Conservation (phyloP, 1,284 basidiomycete species). For the Fomes fomentarius region DNA sequence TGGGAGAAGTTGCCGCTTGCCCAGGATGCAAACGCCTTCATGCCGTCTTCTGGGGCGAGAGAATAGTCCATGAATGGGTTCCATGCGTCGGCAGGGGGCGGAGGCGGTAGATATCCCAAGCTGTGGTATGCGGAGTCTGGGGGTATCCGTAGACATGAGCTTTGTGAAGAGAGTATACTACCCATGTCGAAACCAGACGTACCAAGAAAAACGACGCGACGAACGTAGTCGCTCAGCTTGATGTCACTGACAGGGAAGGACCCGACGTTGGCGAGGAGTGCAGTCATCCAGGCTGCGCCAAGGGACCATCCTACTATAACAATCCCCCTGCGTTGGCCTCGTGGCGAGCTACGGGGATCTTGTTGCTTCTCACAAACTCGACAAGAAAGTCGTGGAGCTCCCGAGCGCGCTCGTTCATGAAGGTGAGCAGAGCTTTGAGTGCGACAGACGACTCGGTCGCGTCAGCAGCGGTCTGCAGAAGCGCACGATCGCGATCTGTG, state of each 20-base stretch:
- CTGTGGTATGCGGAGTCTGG: conserved; percentile 4
- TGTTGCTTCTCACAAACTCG: conserved; percentile 25
- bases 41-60: no score
- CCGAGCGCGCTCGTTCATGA: conserved; percentile 23
- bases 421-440: background rate
- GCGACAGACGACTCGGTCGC: conserved; percentile 6
- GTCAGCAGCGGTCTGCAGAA: background rate
- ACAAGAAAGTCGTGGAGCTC: conserved; percentile 26
- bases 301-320: conserved; percentile 12
- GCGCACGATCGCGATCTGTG: conserved; percentile 22
- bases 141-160: background rate
- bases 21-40: no score
- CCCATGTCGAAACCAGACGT: background rate
- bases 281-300: conserved; percentile 8
- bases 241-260: background rate
- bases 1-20: no score
- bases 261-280: conserved; percentile 1
- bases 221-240: conserved; percentile 2
- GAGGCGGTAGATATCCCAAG: background rate
- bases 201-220: conserved; percentile 5
- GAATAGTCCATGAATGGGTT: background rate
- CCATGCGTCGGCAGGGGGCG: background rate
- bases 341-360: conserved; percentile 14
- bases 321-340: conserved; percentile 6
- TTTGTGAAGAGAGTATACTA: no score